Conservation (phyloP, 306 rosid genomes). For the Myrica gale region DNA sequence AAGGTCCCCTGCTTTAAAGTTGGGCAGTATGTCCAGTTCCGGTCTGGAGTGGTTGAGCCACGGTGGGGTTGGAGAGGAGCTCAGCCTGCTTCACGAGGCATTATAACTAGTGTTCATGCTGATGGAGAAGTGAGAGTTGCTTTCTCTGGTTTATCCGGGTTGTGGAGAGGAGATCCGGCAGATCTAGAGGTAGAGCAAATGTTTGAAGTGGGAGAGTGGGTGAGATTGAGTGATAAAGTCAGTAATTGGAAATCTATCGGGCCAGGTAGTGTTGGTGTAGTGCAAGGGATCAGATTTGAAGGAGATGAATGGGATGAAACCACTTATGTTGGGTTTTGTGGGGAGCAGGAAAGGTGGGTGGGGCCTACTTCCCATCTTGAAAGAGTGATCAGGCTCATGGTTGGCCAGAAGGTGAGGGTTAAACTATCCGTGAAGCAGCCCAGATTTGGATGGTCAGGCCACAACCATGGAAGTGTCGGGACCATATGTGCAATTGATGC, state of each 20-base stretch:
- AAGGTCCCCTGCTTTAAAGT: slow-evolving; percentile 76
- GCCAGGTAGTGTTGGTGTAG: slow-evolving; percentile 84
- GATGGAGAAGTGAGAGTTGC: slow-evolving; percentile 93
- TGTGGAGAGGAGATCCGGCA: slow-evolving; percentile 96
- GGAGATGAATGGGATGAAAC: slow-evolving; percentile 75
- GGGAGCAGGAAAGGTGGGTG: slow-evolving; percentile 94
- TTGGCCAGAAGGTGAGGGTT: slow-evolving; percentile 83
- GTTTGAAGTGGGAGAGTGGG: slow-evolving; percentile 97
- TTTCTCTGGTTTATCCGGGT: slow-evolving; percentile 66
- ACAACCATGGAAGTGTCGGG: slow-evolving; percentile 73
- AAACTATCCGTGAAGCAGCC: slow-evolving; percentile 70
- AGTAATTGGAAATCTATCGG: slow-evolving; percentile 74
- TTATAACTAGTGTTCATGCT: slow-evolving; percentile 81
- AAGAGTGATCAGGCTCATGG: slow-evolving; percentile 57
- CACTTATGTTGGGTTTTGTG: slow-evolving; percentile 74
- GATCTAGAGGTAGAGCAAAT: slow-evolving; percentile 78
- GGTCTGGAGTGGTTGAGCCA: slow-evolving; percentile 80
- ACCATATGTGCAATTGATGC: slow-evolving; percentile 85
- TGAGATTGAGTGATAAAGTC: slow-evolving; percentile 62
- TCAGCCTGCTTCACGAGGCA: slow-evolving; percentile 67
- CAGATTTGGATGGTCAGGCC: slow-evolving; percentile 94
- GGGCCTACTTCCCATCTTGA: slow-evolving; percentile 77
- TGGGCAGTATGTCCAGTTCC: slow-evolving; percentile 87
- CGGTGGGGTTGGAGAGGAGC: slow-evolving; percentile 99
- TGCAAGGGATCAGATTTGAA: slow-evolving; percentile 84